These are phyloP conservation scores for Corymbia calophylla DNA, from an alignment of 441 rosid genomes.

Conservation along the genomic window DNA sequence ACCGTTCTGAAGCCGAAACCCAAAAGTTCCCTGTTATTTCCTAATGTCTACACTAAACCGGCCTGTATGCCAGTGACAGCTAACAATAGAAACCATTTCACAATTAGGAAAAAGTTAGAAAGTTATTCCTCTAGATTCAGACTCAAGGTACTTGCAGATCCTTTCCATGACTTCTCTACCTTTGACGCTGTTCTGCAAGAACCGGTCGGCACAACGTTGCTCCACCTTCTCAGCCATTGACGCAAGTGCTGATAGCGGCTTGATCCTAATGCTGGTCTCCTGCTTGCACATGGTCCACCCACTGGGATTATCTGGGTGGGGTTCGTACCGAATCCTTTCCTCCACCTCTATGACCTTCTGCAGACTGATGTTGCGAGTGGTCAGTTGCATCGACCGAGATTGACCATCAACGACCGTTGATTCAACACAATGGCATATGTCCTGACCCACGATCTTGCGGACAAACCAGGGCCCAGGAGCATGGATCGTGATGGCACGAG, in stretches of 20 bases:
- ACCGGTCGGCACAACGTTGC: constrained; percentile 78
- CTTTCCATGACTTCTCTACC: constrained; percentile 97
- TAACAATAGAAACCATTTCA: neutral
- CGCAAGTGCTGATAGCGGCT: constrained; percentile 82
- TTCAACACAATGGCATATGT: constrained; percentile 88
- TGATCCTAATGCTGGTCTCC: constrained; percentile 82
- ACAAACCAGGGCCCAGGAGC: constrained; percentile 96
- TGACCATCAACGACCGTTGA: constrained; percentile 76
- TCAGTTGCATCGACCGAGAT: constrained; percentile 82
- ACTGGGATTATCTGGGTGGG: constrained; percentile 81
- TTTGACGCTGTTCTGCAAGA: constrained; percentile 86
- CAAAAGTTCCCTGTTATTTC: neutral
- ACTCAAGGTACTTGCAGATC: constrained; percentile 92
- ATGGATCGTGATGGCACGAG: constrained; percentile 79
- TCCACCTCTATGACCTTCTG: constrained; percentile 88
- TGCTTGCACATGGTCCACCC: constrained; percentile 84
- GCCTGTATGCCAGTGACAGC: neutral
- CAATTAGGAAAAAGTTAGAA: constrained; percentile 11
- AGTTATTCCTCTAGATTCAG: constrained; percentile 63
- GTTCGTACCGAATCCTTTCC: constrained; percentile 75
- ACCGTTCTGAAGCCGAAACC: neutral
- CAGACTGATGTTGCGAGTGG: constrained; percentile 77
- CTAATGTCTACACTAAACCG: neutral
- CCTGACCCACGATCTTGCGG: constrained; percentile 74
- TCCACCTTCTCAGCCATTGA: constrained; percentile 98